Conservation (phyloP, 169 alveolate species). For the Perkinsus chesapeaki region DNA sequence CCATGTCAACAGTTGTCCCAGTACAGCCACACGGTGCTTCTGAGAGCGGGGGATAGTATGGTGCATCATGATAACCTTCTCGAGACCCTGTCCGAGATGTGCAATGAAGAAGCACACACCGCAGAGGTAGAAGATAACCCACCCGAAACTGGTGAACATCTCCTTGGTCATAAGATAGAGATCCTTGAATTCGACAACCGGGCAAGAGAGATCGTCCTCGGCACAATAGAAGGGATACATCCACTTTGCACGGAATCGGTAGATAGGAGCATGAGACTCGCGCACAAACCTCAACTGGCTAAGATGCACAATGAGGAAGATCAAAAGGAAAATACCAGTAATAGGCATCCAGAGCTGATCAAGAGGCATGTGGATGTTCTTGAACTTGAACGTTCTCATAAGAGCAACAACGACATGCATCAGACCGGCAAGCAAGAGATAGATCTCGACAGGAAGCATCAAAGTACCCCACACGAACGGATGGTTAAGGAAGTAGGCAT, state of each 20-base stretch:
- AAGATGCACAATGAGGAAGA: slow-evolving; percentile 22
- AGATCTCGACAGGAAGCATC: slow-evolving; percentile 1
- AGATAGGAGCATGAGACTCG: not conserved
- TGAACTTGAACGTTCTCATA: slow-evolving; percentile 26
- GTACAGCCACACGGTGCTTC: not conserved
- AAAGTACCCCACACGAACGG: not conserved
- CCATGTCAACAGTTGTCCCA: not conserved
- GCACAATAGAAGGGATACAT: not conserved
- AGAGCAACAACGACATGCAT: slow-evolving; percentile 20
- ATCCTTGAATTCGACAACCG: not conserved
- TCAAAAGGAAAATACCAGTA: slow-evolving; percentile 12
- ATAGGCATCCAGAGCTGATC: slow-evolving; percentile 13
- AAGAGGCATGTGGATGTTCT: slow-evolving; percentile 1
- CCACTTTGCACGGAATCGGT: not conserved
- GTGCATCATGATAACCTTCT: not conserved
- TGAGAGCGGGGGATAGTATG: not conserved
- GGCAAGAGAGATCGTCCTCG: not conserved
- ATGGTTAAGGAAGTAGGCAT: not conserved
- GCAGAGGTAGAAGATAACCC: not conserved
- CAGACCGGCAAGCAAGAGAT: slow-evolving; percentile 13
- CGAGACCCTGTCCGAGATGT: not conserved
- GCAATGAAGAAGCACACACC: not conserved
- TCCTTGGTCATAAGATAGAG: slow-evolving; percentile 10
- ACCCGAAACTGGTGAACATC: not conserved
- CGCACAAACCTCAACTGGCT: slow-evolving; percentile 16